Base-by-base conservation (phyloP, 495 filamentous ascomycete species). In the Echria macrotheca region DNA sequence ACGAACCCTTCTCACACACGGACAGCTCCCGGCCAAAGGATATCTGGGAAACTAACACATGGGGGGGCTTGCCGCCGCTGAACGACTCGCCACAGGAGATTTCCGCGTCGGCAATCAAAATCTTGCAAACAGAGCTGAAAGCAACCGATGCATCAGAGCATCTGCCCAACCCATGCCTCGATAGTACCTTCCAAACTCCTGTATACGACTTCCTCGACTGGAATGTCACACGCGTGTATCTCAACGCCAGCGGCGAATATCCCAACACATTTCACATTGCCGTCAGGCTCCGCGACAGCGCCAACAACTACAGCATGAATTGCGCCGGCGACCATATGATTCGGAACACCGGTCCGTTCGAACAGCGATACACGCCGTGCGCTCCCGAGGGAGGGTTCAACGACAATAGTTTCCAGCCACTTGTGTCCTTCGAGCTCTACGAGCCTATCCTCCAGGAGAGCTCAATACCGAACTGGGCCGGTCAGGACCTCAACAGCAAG, bases 201-300 rank as follows among this genome's bases (percentile, higher is more conserved):
- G 40, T 43, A 10, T 43, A 43, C 40, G 40, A 43, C 3, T 43
- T 24, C 23, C 7, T n/a, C 19, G 18, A 43, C 19, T 43, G 40
- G 40, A 43, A 43, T 12, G 9, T 43, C 19, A 25, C 18, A 11
- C 10, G 23, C 9, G 23, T 25, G 18, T 43, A 43, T 14, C 21
- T 24, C 19, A 43, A 26, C 40, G 9, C 40, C 18, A 43, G 18
- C 19, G 23, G 23, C 11, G 40, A 43, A 19, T 43, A 43, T 14
- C 40, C 40, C 19, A 25, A 24, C 4, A 22, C 18, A 11, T 43
- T 24, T 23, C 40, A 43, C 9, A 22, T 43, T 23, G 12, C 21
- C 40, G 40, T 43, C 40, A 43, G 11, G 18, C 40, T 43, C 40
- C 40, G 40, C 40, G 40, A 43, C 40, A 43, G 18, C 40, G 21